Evolutionary conservation across 306 rosid genomes (phyloP).

Genomic region (Fragaria vesca): DNA sequence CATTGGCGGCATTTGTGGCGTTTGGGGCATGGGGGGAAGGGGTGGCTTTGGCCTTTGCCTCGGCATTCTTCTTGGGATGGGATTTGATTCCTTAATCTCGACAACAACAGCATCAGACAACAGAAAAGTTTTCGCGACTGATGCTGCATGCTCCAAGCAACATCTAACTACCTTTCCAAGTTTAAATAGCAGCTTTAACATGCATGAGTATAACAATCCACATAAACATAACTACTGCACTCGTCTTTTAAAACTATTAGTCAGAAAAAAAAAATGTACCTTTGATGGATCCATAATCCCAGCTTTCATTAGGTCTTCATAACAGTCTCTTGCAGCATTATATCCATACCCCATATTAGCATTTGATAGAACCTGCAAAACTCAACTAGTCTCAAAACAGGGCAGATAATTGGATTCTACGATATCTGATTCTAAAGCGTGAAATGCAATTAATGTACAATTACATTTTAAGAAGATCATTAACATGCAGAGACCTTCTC

Average conservation of each 20-base stretch:
- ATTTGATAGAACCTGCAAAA: slow-evolving; percentile 58
- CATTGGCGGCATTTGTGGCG: background rate
- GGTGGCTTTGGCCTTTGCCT: slow-evolving; percentile 25
- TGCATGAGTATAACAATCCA: background rate
- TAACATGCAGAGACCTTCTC: slow-evolving; percentile 60
- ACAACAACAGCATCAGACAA: slow-evolving; percentile 83
- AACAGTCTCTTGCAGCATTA: slow-evolving; percentile 76
- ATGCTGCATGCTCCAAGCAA: slow-evolving; percentile 89
- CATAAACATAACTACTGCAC: background rate
- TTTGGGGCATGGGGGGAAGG: background rate
- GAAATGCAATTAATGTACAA: slow-evolving; percentile 15
- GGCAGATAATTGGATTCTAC: slow-evolving; percentile 22
- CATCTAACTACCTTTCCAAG: slow-evolving; percentile 77
- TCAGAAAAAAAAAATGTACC: slow-evolving; percentile 33
- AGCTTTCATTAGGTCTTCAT: slow-evolving; percentile 80
- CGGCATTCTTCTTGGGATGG: slow-evolving; percentile 39
- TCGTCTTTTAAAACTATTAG: background rate
- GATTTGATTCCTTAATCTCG: slow-evolving; percentile 46
- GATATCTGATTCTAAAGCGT: slow-evolving; percentile 15
- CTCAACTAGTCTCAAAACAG: slow-evolving; percentile 7
- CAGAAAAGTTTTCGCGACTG: slow-evolving; percentile 78
- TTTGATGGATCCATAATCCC: slow-evolving; percentile 92
- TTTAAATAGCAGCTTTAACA: background rate
- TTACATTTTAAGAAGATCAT: slow-evolving; percentile 21
- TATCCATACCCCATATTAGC: slow-evolving; percentile 59